Evolutionary conservation across 495 filamentous ascomycete species (phyloP), one percentile per base, ranked within the genome.

Genomic region (Xylaria nigripes): DNA sequence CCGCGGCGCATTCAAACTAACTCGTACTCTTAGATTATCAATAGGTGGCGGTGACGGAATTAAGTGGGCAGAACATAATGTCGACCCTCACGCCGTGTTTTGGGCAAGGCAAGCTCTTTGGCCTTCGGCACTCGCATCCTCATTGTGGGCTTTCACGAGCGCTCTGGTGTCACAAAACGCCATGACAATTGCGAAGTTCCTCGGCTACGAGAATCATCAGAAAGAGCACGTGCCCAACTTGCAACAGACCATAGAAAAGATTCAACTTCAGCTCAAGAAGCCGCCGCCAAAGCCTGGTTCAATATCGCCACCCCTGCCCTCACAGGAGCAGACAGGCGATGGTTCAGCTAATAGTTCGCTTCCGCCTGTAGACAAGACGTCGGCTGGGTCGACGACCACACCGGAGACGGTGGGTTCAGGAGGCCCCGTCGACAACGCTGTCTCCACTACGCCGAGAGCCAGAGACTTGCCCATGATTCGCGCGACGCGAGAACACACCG

Each of bases 141-240:
- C 71, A 0, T 41, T 66, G 21, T 71, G 66, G 67, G 63, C 61
- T 6, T 66, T 75, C n/a, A 58, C 61, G 12, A 62, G 46, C 3
- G 59, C 63, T 4, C 36, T 70, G 3, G 29, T 63, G 21, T 62
- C 60, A 53, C 62, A 72, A 48, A 65, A 63, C n/a, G 45, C 42
- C 38, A 34, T 42, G 12, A 54, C 57, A 2, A 48, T 71, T 16
- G 69, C 62, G 2, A 62, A 41, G 19, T 58, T 60, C 13, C 55
- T 75, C 43, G 73, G 73, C 23, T 65, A 68, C 44, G 56, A 63
- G n/a, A n/a, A n/a, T n/a, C n/a, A n/a, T n/a, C n/a, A n/a, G n/a
- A n/a, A n/a, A n/a, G n/a, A n/a, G n/a, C n/a, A n/a, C n/a, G n/a
- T n/a, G n/a, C n/a, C n/a, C n/a, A n/a, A n/a, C 36, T 42, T 40